Evolutionary conservation across 2,329 filamentous ascomycete species (phyloP).

Genomic region (Hypoxylon sp.): DNA sequence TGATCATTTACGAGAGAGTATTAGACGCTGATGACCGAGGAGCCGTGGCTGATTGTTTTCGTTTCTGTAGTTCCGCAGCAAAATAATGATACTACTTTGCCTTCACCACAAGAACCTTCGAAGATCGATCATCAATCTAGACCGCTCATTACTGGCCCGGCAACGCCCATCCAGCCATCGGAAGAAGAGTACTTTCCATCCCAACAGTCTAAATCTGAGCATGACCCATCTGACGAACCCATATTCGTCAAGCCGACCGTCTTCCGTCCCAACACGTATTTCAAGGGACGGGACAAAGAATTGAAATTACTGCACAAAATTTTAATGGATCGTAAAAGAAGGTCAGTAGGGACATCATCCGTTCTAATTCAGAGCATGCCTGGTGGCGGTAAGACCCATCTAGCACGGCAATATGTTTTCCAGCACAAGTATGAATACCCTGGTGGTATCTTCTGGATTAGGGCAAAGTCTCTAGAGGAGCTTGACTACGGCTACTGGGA

Average conservation of each 20-base stretch:
- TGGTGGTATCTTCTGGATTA: constrained; percentile 79
- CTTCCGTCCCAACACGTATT: constrained; percentile 72
- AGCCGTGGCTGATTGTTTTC: constrained; percentile 53
- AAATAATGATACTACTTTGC: constrained; percentile 54
- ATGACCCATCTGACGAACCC: constrained; percentile 46
- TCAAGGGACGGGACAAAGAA: constrained; percentile 71
- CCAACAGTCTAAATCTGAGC: constrained; percentile 51
- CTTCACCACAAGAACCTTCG: constrained; percentile 48
- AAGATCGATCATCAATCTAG: constrained; percentile 50
- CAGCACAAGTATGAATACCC: constrained; percentile 70
- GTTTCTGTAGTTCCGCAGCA: constrained; percentile 53
- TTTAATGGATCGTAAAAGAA: constrained; percentile 69
- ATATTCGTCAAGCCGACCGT: constrained; percentile 65
- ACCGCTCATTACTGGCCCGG: constrained; percentile 50
- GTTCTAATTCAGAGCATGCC: constrained; percentile 75
- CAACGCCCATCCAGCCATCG: constrained; percentile 43
- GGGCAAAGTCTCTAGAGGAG: constrained; percentile 71
- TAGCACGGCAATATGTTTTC: constrained; percentile 78
- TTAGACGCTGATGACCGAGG: constrained; percentile 40
- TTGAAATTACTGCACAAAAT: constrained; percentile 71
- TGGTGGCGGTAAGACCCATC: constrained; percentile 77
- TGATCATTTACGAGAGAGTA: constrained; percentile 42
- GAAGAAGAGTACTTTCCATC: constrained; percentile 52
- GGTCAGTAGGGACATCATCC: constrained; percentile 71
- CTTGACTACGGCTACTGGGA: constrained; percentile 75